These are phyloP conservation scores for Suhomyces panamericanus DNA, from an alignment of 1,139 yeast species.

Conservation along the genomic window DNA sequence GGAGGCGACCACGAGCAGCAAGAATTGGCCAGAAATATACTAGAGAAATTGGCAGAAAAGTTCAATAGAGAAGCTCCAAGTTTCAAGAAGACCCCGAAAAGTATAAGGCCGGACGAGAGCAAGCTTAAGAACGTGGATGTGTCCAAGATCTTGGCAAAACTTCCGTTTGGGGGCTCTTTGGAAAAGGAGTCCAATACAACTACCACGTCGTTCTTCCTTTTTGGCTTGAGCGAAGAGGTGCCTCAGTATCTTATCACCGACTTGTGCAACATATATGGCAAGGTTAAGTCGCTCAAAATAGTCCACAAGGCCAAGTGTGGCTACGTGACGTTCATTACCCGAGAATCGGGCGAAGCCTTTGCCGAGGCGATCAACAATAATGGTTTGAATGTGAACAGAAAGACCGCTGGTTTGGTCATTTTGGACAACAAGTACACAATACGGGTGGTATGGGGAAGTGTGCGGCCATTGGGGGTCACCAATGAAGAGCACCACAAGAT, in stretches of 20 bases:
- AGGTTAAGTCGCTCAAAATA: slow-evolving; percentile 50
- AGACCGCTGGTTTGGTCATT: slow-evolving; percentile 38
- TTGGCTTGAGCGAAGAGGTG: slow-evolving; percentile 67
- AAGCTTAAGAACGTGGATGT: slow-evolving; percentile 42
- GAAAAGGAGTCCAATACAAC: slow-evolving; percentile 43
- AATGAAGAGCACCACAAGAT: slow-evolving; percentile 53
- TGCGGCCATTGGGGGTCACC: slow-evolving; percentile 48
- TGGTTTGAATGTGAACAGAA: slow-evolving; percentile 28
- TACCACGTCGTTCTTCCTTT: slow-evolving; percentile 62
- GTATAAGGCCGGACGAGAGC: slow-evolving; percentile 13
- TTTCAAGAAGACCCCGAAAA: slow-evolving; percentile 10
- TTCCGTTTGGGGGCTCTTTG: slow-evolving; percentile 63
- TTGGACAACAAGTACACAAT: slow-evolving; percentile 45
- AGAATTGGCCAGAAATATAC: slow-evolving; percentile 32
- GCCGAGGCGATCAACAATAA: slow-evolving; percentile 38
- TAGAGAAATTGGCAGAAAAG: slow-evolving; percentile 43
- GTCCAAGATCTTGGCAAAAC: slow-evolving; percentile 48
- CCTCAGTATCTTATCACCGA: slow-evolving; percentile 61
- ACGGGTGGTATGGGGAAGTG: slow-evolving; percentile 68
- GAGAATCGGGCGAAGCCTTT: slow-evolving; percentile 56
- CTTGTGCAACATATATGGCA: slow-evolving; percentile 47
- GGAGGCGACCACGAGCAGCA: slow-evolving; percentile 22
- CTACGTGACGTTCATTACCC: slow-evolving; percentile 51
- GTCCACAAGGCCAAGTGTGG: slow-evolving; percentile 68
- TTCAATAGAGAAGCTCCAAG: slow-evolving; percentile 23